A percentile compares a stretch with the other conserved stretches of the same genome.
Conservation (phyloP, 495 filamentous ascomycete genomes). For the Hypoxylon perforatum region DNA sequence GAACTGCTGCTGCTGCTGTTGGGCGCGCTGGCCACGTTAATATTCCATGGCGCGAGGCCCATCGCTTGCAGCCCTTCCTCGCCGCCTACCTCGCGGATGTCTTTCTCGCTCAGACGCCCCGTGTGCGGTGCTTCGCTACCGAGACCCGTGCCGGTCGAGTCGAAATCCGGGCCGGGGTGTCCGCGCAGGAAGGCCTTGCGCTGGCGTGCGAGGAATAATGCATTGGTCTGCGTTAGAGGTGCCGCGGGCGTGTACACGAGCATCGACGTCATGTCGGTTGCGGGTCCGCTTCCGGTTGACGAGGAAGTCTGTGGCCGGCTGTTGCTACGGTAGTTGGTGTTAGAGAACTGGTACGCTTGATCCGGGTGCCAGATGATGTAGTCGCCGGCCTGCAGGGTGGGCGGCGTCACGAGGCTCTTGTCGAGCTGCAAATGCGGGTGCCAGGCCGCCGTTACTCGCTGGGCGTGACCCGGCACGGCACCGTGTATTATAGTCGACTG, state of each 20-base stretch:
- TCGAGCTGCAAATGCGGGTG: constrained; percentile 84
- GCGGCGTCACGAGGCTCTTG: constrained; percentile 80
- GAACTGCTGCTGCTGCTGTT: not conserved
- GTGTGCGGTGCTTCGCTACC: constrained; percentile 58
- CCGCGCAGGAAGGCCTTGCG: constrained; percentile 75
- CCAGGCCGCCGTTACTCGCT: constrained; percentile 78
- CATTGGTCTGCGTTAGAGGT: constrained; percentile 82
- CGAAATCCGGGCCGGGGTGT: constrained; percentile 77
- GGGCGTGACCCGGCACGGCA: constrained; percentile 79
- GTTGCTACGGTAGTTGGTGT: constrained; percentile 52
- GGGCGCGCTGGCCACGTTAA: constrained; percentile 41
- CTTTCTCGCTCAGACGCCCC: constrained; percentile 56
- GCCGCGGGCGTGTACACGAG: constrained; percentile 87
- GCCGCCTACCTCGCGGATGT: constrained; percentile 59
- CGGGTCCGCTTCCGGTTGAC: constrained; percentile 15
- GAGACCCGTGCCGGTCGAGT: constrained; percentile 59
- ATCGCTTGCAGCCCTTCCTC: constrained; percentile 59
- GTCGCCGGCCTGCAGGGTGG: constrained; percentile 82
- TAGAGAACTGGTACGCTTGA: constrained; percentile 61
- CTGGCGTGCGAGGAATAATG: constrained; percentile 79
- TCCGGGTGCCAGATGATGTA: constrained; percentile 96
- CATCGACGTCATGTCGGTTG: constrained; percentile 50
- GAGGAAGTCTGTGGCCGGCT: constrained; percentile 51
- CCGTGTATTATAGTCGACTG: constrained; percentile 76
- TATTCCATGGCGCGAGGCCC: constrained; percentile 59